Base-by-base conservation (phyloP, 163 green algal species). In the Smithsoniella earleae region DNA sequence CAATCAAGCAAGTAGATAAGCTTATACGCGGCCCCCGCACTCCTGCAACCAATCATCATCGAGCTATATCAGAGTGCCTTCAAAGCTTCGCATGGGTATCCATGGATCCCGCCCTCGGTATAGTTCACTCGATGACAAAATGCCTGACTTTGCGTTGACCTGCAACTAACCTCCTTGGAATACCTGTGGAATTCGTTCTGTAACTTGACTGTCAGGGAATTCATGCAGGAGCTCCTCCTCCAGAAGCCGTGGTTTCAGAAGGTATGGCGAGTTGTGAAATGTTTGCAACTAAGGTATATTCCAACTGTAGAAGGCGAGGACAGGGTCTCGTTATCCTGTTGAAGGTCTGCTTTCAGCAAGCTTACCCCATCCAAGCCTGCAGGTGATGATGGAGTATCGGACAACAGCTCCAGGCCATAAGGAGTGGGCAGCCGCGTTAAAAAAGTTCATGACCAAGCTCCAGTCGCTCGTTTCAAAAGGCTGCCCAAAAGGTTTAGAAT, bases 231-330 rank as follows among this genome's bases (percentile, higher is more conserved):
- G 85, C 96, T 77, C 81, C 66, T 8, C 69, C 82, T 30, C 92
- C 92, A 2, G 69, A 82, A 0, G 82, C 89, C 78, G 85, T 93
- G 31, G 85, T 97, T 16, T 76, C 86, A 3, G 90, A 97, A 45
- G 74, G 46, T 25, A 91, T 81, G 88, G 82, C 89, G 30, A 78
- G 80, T 20, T 87, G 91, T 4, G 89, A 97, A 75, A 97, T 97
- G 64, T 97, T 85, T 38, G 77, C 86, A 37, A 97, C 94, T 82
- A 97, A n/a, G n/a, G n/a, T n/a, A n/a, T n/a, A n/a, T n/a, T n/a
- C n/a, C n/a, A n/a, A n/a, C n/a, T n/a, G n/a, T n/a, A n/a, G n/a
- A n/a, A n/a, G n/a, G n/a, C n/a, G n/a, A n/a, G n/a, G n/a, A n/a
- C n/a, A n/a, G n/a, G n/a, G n/a, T n/a, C n/a, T n/a, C n/a, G n/a